Conservation (phyloP, 2,329 filamentous ascomycete genomes). For the Didymella lethalis region DNA sequence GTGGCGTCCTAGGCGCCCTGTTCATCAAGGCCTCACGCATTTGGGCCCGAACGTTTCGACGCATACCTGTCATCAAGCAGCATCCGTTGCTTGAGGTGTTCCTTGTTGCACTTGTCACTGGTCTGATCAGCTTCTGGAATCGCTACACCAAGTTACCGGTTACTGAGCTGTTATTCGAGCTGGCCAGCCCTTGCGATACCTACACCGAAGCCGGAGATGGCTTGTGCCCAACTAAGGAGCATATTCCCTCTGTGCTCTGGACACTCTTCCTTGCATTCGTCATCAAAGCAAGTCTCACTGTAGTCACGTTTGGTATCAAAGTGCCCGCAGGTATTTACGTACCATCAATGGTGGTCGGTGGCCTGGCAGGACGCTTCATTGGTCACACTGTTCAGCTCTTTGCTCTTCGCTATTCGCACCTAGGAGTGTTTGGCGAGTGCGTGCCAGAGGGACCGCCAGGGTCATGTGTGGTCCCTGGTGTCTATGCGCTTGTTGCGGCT, state of each 20-base stretch:
- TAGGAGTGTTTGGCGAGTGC: constrained; percentile 78
- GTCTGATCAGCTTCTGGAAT: constrained; percentile 91
- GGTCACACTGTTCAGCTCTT: constrained; percentile 86
- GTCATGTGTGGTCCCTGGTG: constrained; percentile 92
- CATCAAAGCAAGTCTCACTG: constrained; percentile 87
- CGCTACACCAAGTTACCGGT: constrained; percentile 87
- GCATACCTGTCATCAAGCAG: constrained; percentile 79
- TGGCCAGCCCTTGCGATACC: constrained; percentile 85
- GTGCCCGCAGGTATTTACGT: constrained; percentile 97
- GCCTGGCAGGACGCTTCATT: constrained; percentile 85
- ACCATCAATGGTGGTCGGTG: constrained; percentile 97
- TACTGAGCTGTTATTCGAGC: constrained; percentile 86
- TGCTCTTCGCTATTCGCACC: constrained; percentile 75
- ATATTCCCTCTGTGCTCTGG: constrained; percentile 79
- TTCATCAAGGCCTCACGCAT: constrained; percentile 95
- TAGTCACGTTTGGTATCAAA: constrained; percentile 95
- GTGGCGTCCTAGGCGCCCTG: constrained; percentile 83
- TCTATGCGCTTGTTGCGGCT: constrained; percentile 93
- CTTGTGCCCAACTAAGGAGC: constrained; percentile 76
- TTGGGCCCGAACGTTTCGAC: constrained; percentile 90
- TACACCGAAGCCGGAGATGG: constrained; percentile 73
- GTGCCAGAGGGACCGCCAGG: constrained; percentile 71
- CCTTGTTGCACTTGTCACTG: constrained; percentile 85
- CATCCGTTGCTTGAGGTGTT: constrained; percentile 88
- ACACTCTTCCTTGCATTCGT: constrained; percentile 81